Evolutionary conservation across 1,284 basidiomycete genomes (phyloP).

Genomic region (Thelephora terrestris): DNA sequence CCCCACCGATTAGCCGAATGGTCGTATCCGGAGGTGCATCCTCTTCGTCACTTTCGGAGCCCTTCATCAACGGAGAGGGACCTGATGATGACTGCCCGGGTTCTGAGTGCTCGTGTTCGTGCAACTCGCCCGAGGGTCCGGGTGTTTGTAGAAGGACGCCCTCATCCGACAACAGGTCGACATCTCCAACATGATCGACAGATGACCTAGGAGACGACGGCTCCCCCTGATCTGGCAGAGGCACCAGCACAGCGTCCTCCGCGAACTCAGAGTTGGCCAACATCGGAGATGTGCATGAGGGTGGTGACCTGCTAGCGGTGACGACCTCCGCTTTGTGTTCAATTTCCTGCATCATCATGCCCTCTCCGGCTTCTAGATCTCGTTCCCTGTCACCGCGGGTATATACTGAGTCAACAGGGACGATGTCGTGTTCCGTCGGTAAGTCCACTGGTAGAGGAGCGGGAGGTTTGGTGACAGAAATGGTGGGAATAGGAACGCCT

Average conservation of each 20-base stretch:
- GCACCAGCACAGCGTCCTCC: constrained; percentile 7
- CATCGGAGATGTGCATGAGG: not conserved
- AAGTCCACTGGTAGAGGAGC: constrained; percentile 54
- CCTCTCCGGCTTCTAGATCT: constrained; percentile 54
- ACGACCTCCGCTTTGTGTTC: constrained; percentile 7
- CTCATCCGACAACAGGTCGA: not conserved
- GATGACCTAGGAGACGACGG: not conserved
- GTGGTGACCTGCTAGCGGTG: constrained; percentile 2
- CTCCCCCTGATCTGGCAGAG: constrained; percentile 3
- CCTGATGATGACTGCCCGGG: not conserved
- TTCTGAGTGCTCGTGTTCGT: too few species aligned
- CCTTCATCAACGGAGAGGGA: not conserved
- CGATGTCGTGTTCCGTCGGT: constrained; percentile 52
- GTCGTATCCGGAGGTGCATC: constrained; percentile 25
- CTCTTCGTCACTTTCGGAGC: not conserved
- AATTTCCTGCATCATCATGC: constrained; percentile 31
- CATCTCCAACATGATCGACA: not conserved
- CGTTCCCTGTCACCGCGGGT: constrained; percentile 34
- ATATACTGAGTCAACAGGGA: constrained; percentile 32
- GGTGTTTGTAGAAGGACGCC: not conserved
- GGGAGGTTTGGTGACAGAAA: constrained; percentile 60
- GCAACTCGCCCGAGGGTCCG: not conserved
- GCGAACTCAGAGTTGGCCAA: not conserved
- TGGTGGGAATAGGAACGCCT: constrained; percentile 31
- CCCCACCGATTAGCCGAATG: constrained; percentile 48